Evolutionary conservation across 768 basidiomycete species (phyloP), one percentile per base, ranked within the genome.

Genomic region (Trametes cubensis): DNA sequence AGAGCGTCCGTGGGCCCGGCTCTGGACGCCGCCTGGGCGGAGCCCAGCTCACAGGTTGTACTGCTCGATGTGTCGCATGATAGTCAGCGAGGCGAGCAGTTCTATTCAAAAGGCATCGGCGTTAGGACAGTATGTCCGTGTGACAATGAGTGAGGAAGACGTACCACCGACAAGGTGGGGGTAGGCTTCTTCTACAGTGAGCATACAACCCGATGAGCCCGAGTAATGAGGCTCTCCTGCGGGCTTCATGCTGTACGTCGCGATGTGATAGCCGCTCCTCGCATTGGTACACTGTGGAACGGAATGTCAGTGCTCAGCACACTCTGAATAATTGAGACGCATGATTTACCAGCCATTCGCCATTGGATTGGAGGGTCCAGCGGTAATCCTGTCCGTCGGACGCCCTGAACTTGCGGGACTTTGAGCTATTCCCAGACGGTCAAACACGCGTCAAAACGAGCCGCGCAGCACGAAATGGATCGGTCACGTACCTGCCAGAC

Each of bases 311-410:
- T 17, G 18, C 6, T 15, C 58, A 17, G 62, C 67, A 52, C 28
- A 13, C 41, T 25, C 46, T 10, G 25, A 11, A 30, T 15, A 20
- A 42, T 11, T 23, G 42, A 25, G 18, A 4, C 18, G 18, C 15
- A 18, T 21, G 0, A 77, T 85, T 68, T 65, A 87, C 88, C 23
- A 83, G 83, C 86, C 87, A 90, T 66, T 89, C 88, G 56, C 85
- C 80, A 55, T 82, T 80, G 21, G 76, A 68, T 18, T 79, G 75
- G 73, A 80, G 80, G 25, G 77, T 79, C 88, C 88, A 90, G 53
- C 75, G 76, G 66, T 89, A 90, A 56, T 82, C 80, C 46, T 84
- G 78, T 0, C 82, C 82, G 65, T 90, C 85, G 0, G 85, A 81
- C 2, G 79, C 87, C 8, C 72, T 70, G 65, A 89, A 90, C 64